phyloP scores from a whole-genome alignment of 2,329 filamentous ascomycete genomes.

The Fusarium abutilonis region DNA sequence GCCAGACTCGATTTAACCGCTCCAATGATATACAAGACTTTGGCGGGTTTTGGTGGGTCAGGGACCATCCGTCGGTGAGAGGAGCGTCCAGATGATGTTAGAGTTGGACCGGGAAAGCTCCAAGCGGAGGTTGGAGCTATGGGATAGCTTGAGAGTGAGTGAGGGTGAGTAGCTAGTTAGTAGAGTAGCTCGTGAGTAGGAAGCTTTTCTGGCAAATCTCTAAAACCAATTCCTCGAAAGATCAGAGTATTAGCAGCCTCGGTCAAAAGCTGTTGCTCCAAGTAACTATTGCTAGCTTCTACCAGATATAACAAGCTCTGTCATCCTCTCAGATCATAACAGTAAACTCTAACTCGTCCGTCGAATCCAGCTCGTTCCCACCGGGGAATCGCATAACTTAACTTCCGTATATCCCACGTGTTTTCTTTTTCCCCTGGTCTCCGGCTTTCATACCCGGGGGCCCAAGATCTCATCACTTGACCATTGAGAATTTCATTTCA shows the following conservation, averaged over 20 bases:
- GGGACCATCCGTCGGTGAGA: slow-evolving; percentile 29
- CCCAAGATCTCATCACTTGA: neutral
- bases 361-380: neutral
- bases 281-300: neutral
- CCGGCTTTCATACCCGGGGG: slow-evolving; percentile 10
- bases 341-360: neutral
- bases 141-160: neutral
- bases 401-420: neutral
- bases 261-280: neutral
- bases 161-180: too few relatives aligned
- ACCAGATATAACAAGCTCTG: neutral
- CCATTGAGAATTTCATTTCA: neutral
- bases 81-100: neutral
- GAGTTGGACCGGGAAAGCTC: slow-evolving; percentile 17
- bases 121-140: slow-evolving; percentile 12
- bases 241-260: neutral
- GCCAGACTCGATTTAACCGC: slow-evolving; percentile 32
- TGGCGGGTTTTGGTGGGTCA: slow-evolving; percentile 6
- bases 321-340: neutral
- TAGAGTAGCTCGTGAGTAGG: neutral
- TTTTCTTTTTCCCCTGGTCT: neutral
- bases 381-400: neutral
- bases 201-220: neutral
- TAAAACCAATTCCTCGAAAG: neutral
- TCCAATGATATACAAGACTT: slow-evolving; percentile 10